A percentile compares a stretch with the other conserved stretches of the same genome.
Conservation (phyloP, 1,284 basidiomycete species). For the Pterulicium gracile region DNA sequence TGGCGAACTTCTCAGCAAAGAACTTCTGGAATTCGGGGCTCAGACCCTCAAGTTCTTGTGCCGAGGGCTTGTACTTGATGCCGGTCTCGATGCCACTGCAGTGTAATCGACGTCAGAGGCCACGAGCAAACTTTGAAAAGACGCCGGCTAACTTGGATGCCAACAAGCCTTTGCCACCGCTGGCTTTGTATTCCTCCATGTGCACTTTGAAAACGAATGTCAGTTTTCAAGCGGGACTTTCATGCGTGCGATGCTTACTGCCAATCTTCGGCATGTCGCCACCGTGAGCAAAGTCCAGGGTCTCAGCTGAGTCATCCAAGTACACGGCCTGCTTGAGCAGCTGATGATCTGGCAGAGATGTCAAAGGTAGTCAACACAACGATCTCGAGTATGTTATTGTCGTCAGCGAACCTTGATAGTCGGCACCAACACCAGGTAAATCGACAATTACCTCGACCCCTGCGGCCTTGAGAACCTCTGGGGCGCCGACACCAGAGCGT, state of each 20-base stretch:
- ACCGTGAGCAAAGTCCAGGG: constrained; percentile 31
- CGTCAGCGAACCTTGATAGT: constrained; percentile 34
- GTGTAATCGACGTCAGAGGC: background rate
- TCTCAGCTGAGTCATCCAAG: constrained; percentile 28
- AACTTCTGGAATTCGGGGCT: constrained; percentile 26
- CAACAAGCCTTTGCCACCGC: constrained; percentile 31
- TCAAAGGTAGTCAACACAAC: background rate
- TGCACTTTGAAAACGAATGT: constrained; percentile 20
- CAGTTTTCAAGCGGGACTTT: background rate
- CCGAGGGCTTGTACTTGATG: constrained; percentile 35
- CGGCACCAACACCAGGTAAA: constrained; percentile 46
- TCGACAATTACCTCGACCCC: constrained; percentile 35
- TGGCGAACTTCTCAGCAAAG: constrained; percentile 32
- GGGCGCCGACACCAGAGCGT: constrained; percentile 34
- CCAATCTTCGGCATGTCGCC: constrained; percentile 23
- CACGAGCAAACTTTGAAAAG: background rate
- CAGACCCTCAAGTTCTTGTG: constrained; percentile 30
- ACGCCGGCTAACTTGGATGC: constrained; percentile 36
- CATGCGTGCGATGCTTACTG: constrained; percentile 15
- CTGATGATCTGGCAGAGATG: constrained; percentile 16
- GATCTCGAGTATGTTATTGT: background rate
- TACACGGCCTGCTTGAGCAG: constrained; percentile 31
- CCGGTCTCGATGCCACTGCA: constrained; percentile 32
- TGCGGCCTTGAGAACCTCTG: constrained; percentile 26
- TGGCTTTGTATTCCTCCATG: constrained; percentile 28